phyloP scores from a whole-genome alignment of 2,329 filamentous ascomycete genomes.

The Diplodia mutila region DNA sequence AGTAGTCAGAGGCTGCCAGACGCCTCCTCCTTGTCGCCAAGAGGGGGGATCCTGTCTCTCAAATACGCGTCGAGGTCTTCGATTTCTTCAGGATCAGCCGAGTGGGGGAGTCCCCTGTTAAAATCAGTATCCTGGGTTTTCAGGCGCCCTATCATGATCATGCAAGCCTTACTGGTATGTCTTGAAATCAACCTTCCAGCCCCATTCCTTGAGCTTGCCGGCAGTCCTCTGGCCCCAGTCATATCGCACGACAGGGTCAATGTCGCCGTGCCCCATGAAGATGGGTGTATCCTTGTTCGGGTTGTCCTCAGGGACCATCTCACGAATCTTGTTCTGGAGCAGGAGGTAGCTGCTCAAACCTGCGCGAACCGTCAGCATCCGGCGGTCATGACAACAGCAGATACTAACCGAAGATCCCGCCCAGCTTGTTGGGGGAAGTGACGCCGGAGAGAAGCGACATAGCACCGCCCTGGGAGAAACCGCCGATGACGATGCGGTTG shows the following conservation, averaged over 20 bases:
- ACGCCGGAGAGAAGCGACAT: conserved; percentile 82
- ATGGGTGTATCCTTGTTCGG: conserved; percentile 78
- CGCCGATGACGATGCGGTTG: conserved; percentile 81
- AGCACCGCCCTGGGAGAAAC: conserved; percentile 85
- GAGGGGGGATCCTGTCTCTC: conserved; percentile 54
- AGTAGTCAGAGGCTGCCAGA: conserved; percentile 24
- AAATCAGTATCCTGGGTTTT: background rate
- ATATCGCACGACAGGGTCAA: conserved; percentile 72
- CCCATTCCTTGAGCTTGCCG: conserved; percentile 68
- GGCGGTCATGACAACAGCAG: background rate
- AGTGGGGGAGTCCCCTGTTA: conserved; percentile 70
- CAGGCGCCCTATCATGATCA: conserved; percentile 2
- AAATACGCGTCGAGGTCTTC: conserved; percentile 75
- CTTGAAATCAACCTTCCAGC: conserved; percentile 75
- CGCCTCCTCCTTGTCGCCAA: conserved; percentile 42
- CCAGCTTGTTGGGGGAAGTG: conserved; percentile 73
- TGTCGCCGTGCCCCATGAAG: conserved; percentile 85
- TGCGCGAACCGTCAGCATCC: background rate
- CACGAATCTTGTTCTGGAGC: conserved; percentile 66
- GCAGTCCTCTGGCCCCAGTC: conserved; percentile 70
- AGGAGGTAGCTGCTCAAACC: conserved; percentile 79
- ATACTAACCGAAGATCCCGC: conserved; percentile 71
- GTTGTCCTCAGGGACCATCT: conserved; percentile 46
- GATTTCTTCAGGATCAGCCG: conserved; percentile 76
- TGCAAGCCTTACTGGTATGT: conserved; percentile 66